phyloP scores from a whole-genome alignment of 1,139 yeast genomes.

The Sugiyamaella novakii region DNA sequence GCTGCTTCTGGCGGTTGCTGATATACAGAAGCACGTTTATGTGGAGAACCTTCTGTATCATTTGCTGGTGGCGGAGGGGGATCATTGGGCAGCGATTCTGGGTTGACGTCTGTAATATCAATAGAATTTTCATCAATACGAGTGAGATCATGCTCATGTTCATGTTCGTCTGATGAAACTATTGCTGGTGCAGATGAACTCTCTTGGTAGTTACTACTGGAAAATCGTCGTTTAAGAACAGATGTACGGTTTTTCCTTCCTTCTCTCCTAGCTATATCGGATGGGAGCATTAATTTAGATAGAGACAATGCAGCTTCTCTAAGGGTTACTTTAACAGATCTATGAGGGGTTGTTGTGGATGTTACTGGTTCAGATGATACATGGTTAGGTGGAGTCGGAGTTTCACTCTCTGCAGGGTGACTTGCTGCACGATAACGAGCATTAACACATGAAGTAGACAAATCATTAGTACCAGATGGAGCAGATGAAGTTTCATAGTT shows the following conservation, averaged over 20 bases:
- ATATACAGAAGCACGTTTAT: not conserved
- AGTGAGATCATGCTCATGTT: not conserved
- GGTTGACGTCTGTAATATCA: not conserved
- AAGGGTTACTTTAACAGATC: conserved; percentile 17
- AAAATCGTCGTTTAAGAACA: conserved; percentile 23
- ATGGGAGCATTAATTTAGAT: conserved; percentile 23
- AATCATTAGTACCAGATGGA: not conserved
- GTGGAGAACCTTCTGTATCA: not conserved
- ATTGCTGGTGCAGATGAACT: not conserved
- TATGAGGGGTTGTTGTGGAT: conserved; percentile 4
- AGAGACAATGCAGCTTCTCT: conserved; percentile 19
- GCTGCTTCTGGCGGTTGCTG: too few relatives aligned
- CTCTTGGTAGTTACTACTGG: conserved; percentile 14
- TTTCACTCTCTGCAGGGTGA: not conserved
- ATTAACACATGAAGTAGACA: not conserved
- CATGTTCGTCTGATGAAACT: not conserved
- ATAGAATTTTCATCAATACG: not conserved
- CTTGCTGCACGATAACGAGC: conserved; percentile 2
- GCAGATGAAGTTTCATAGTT: not conserved
- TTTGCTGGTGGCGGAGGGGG: not conserved
- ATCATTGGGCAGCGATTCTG: not conserved
- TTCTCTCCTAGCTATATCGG: conserved; percentile 27
- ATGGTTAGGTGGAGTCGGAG: not conserved
- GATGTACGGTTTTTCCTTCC: conserved; percentile 23
- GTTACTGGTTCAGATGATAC: not conserved